phyloP scores from a whole-genome alignment of 352 stramenopile species.

The Globisporangium sylvaticum region DNA sequence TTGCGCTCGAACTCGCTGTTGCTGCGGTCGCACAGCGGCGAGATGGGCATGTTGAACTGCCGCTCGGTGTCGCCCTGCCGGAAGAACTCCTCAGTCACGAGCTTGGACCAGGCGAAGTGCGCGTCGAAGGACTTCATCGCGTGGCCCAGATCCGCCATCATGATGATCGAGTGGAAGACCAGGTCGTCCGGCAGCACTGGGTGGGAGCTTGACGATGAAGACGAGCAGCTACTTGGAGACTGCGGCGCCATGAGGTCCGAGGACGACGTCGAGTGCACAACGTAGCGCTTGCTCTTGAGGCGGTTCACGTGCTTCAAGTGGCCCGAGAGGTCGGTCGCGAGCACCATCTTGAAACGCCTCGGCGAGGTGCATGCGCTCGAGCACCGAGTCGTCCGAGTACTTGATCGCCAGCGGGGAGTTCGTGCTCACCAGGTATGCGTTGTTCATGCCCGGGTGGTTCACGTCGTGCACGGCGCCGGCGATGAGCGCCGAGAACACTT shows the following conservation, averaged over 20 bases:
- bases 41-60: slow-evolving; percentile 51
- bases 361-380: slow-evolving; percentile 82
- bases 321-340: slow-evolving; percentile 73
- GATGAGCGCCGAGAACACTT: slow-evolving; percentile 81
- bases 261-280: slow-evolving; percentile 28
- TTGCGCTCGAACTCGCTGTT: slow-evolving; percentile 55
- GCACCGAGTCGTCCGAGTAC: slow-evolving; percentile 92
- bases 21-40: slow-evolving; percentile 57
- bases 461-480: slow-evolving; percentile 91
- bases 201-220: not conserved
- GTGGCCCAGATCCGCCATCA: slow-evolving; percentile 74
- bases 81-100: slow-evolving; percentile 68
- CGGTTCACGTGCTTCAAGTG: slow-evolving; percentile 75
- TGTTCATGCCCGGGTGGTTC: slow-evolving; percentile 91
- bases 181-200: slow-evolving; percentile 36
- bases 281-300: slow-evolving; percentile 74
- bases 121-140: slow-evolving; percentile 57
- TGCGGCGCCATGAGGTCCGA: slow-evolving; percentile 19
- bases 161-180: slow-evolving; percentile 63
- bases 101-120: slow-evolving; percentile 58
- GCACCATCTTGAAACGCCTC: slow-evolving; percentile 81
- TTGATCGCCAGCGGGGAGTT: slow-evolving; percentile 83
- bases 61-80: slow-evolving; percentile 58
- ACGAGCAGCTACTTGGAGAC: not conserved
- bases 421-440: slow-evolving; percentile 87